phyloP scores from a whole-genome alignment of 805 yeast species.

The Pichia ethanolica region DNA sequence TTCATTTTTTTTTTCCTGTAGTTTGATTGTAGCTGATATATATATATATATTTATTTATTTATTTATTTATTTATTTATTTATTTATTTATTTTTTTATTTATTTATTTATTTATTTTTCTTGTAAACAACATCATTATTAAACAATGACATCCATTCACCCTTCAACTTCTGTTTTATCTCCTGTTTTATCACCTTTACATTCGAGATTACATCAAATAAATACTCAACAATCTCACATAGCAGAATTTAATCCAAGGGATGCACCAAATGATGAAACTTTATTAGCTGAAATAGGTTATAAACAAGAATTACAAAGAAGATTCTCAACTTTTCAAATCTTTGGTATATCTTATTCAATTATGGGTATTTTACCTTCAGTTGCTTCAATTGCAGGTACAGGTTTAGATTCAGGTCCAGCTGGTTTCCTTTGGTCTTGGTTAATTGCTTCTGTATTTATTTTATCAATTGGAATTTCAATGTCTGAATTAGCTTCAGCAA shows the following conservation, averaged over 20 bases:
- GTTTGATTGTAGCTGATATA: too few species aligned
- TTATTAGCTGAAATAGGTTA: conserved; percentile 50
- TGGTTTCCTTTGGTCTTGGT: conserved; percentile 50
- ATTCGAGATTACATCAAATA: conserved; percentile 11
- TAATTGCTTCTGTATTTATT: conserved; percentile 39
- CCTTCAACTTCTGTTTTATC: conserved; percentile 1
- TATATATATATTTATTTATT: too few species aligned
- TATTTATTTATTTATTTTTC: too few species aligned
- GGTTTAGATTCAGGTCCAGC: conserved; percentile 53
- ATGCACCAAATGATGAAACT: conserved; percentile 13
- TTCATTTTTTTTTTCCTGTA: too few species aligned
- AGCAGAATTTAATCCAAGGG: conserved; percentile 9
- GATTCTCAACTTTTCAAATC: conserved; percentile 49
- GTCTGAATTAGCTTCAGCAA: conserved; percentile 55
- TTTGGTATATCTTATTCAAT: conserved; percentile 62
- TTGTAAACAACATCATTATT: too few species aligned
- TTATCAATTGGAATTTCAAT: conserved; percentile 47
- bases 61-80: too few species aligned
- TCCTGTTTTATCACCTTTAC: conserved; percentile 7
- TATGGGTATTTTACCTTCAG: conserved; percentile 58
- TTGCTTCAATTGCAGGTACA: conserved; percentile 43
- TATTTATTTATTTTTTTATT: too few species aligned
- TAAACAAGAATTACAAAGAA: conserved; percentile 53
- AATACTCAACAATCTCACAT: conserved; percentile 11
- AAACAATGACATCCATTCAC: background rate